A percentile compares a stretch with the other conserved stretches of the same genome.
Evolutionary conservation across 192 early-diverging fungal species (phyloP).

Genomic region (Powellomyces hirtus): DNA sequence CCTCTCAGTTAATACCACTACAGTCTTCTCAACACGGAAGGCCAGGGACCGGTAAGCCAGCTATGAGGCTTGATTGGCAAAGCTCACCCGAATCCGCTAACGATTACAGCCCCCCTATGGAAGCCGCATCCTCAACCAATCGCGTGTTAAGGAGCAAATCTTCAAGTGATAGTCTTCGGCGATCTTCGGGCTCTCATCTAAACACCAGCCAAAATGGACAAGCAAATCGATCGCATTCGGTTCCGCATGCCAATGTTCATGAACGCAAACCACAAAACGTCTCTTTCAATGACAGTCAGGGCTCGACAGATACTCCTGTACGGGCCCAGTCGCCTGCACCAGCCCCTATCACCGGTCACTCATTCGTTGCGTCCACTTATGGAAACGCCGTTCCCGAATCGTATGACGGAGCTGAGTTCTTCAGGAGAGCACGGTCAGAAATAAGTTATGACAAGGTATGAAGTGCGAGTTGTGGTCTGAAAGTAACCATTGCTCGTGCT

Average conservation of each 20-base stretch:
- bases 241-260: background rate
- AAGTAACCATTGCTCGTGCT: background rate
- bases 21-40: too few species aligned
- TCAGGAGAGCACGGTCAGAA: constrained; percentile 13
- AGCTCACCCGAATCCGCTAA: too few species aligned
- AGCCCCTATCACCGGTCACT: background rate
- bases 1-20: background rate
- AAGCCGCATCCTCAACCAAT: too few species aligned
- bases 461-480: background rate
- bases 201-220: too few species aligned
- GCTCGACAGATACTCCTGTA: too few species aligned
- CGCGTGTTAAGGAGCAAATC: too few species aligned
- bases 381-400: background rate
- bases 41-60: too few species aligned
- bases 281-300: background rate
- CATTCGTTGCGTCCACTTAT: background rate
- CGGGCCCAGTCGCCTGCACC: background rate
- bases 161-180: too few species aligned
- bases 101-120: too few species aligned
- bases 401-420: constrained; percentile 30
- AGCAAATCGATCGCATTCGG: too few species aligned
- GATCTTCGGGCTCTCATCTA: too few species aligned
- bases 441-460: constrained; percentile 36
- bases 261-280: background rate
- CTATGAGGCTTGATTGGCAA: too few species aligned